Conservation (phyloP, 768 basidiomycete species). For the Phlebiopsis gigantea region DNA sequence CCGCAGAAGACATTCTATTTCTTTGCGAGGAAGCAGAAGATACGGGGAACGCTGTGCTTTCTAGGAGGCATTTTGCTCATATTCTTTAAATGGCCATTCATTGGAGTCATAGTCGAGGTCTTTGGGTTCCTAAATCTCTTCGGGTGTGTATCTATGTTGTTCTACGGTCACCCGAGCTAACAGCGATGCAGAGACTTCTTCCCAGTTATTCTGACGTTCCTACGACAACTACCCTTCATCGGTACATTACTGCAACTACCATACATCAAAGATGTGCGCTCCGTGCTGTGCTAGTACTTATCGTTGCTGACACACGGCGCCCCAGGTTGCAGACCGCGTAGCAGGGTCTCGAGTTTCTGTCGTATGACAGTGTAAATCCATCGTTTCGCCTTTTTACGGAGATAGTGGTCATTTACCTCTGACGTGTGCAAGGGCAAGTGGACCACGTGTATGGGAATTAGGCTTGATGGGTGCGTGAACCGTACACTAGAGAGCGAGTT, state of each 20-base stretch:
- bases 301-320: neutral
- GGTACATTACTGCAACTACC: slow-evolving; percentile 84
- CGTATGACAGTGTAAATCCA: slow-evolving; percentile 19
- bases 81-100: slow-evolving; percentile 92
- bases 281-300: neutral
- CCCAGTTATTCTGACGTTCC: slow-evolving; percentile 96
- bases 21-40: slow-evolving; percentile 92
- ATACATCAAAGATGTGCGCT: slow-evolving; percentile 75
- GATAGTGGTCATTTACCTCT: neutral
- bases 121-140: slow-evolving; percentile 98
- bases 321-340: slow-evolving; percentile 29
- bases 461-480: neutral
- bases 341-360: slow-evolving; percentile 32
- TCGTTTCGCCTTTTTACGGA: neutral
- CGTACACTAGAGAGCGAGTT: neutral
- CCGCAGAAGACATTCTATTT: slow-evolving; percentile 97
- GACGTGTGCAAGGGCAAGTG: no score
- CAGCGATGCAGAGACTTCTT: slow-evolving; percentile 83
- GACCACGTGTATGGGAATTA: neutral
- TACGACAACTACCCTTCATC: slow-evolving; percentile 89
- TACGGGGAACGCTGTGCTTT: slow-evolving; percentile 87
- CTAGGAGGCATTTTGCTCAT: slow-evolving; percentile 88
- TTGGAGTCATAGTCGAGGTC: slow-evolving; percentile 89
- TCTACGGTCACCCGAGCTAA: neutral
- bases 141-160: slow-evolving; percentile 53